Percentiles rank a stretch among this genome's conserved stretches.
Evolutionary conservation across 2,329 filamentous ascomycete genomes (phyloP).

Genomic region (Penicillium olsonii): DNA sequence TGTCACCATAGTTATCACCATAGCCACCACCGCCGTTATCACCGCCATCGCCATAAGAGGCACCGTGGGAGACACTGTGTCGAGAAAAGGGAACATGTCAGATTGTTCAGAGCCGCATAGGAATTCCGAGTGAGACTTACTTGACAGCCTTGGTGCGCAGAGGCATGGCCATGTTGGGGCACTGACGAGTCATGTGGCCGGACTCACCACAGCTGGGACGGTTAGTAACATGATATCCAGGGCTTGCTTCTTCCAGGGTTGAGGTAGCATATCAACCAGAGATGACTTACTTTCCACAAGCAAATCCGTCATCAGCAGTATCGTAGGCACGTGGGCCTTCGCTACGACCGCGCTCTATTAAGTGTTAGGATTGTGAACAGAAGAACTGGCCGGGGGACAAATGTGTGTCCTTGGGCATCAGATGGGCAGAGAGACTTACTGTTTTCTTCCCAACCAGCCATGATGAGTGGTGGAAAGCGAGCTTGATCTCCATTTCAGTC

Average conservation of each 20-base stretch:
- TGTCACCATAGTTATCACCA: no score
- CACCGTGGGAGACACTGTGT: neutral
- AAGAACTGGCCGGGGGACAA: neutral
- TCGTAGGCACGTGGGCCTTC: neutral
- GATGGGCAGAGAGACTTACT: no score
- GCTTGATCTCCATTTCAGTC: no score
- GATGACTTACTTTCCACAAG: constrained; percentile 32
- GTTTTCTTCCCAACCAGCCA: no score
- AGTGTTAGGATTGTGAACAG: neutral
- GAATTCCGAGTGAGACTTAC: neutral
- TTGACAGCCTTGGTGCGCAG: constrained; percentile 14
- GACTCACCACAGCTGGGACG: constrained; percentile 35
- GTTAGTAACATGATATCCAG: neutral
- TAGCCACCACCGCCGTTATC: no score
- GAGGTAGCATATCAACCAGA: neutral
- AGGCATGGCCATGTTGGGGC: constrained; percentile 33
- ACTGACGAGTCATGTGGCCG: constrained; percentile 46
- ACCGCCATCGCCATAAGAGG: neutral
- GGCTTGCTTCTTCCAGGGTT: neutral
- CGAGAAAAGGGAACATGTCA: constrained; percentile 1
- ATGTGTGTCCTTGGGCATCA: no score
- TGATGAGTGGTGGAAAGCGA: no score
- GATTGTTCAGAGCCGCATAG: neutral
- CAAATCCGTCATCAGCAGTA: neutral
- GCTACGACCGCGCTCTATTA: neutral